These are phyloP conservation scores for Rhodocollybia butyracea DNA, from an alignment of 768 basidiomycete genomes.

Conservation along the genomic window DNA sequence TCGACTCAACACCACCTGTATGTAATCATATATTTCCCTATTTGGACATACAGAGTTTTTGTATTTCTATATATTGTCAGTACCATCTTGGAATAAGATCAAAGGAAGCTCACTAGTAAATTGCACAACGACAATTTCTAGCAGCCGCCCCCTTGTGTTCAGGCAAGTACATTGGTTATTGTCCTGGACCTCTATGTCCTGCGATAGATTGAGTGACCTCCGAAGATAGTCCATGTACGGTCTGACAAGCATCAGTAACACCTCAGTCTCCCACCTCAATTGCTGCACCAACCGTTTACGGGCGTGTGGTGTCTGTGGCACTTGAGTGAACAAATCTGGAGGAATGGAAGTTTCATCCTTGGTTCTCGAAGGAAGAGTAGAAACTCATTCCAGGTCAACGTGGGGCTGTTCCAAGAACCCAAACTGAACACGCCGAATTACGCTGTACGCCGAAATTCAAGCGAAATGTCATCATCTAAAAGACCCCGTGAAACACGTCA, in stretches of 20 bases:
- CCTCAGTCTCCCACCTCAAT: too few relatives aligned
- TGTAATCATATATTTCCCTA: too few relatives aligned
- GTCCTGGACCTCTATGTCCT: not conserved
- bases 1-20: constrained; percentile 10
- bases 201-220: too few relatives aligned
- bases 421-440: too few relatives aligned
- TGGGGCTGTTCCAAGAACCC: not conserved
- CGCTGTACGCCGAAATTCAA: too few relatives aligned
- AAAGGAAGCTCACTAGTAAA: not conserved
- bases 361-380: not conserved
- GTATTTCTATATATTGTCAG: not conserved
- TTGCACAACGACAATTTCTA: not conserved
- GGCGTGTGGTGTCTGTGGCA: not conserved
- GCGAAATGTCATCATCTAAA: too few relatives aligned
- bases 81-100: not conserved
- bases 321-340: not conserved
- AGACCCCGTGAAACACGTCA: too few relatives aligned
- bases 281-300: too few relatives aligned
- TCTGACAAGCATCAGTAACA: too few relatives aligned
- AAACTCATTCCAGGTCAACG: not conserved
- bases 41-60: too few relatives aligned
- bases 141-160: not conserved
- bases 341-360: too few relatives aligned
- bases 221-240: too few relatives aligned
- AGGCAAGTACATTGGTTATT: not conserved